These are phyloP conservation scores for Malassezia sp. DNA, from an alignment of 1,284 basidiomycete genomes.

Conservation along the genomic window DNA sequence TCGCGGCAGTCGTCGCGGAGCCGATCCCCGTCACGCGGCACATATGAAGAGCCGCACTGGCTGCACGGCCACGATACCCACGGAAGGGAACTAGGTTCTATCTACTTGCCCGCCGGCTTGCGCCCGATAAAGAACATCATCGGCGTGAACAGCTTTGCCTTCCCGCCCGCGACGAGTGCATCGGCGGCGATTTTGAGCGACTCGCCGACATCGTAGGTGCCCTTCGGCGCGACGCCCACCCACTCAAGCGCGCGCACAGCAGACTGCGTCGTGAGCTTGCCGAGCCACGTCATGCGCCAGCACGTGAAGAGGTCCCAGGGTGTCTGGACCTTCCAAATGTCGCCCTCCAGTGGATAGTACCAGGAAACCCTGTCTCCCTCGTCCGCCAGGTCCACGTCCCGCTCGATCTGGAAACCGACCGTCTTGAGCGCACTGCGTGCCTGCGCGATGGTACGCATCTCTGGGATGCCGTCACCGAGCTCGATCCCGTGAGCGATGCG, in stretches of 20 bases:
- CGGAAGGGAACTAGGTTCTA: background rate
- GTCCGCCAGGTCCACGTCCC: conserved; percentile 88
- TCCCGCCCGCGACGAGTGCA: conserved; percentile 71
- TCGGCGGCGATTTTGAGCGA: conserved; percentile 70
- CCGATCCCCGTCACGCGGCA: conserved; percentile 55
- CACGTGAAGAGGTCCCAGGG: conserved; percentile 66
- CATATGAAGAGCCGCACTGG: conserved; percentile 7
- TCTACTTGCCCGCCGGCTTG: conserved; percentile 9
- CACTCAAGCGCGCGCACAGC: conserved; percentile 67
- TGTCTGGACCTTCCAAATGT: conserved; percentile 82
- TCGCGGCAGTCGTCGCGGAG: conserved; percentile 70
- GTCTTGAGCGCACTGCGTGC: conserved; percentile 67
- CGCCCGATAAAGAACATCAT: conserved; percentile 39
- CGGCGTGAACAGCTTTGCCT: conserved; percentile 59
- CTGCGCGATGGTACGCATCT: conserved; percentile 71
- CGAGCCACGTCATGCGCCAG: conserved; percentile 79
- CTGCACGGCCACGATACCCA: conserved; percentile 7
- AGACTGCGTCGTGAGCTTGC: conserved; percentile 73
- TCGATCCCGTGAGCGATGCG: conserved; percentile 66
- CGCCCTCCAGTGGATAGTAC: conserved; percentile 95
- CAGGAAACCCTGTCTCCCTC: conserved; percentile 68
- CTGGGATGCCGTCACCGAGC: conserved; percentile 88
- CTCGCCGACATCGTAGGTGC: conserved; percentile 82
- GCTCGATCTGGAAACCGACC: conserved; percentile 78
- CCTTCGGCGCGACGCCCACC: conserved; percentile 74